Evolutionary conservation across 768 basidiomycete species (phyloP).

Genomic region (Grammothele lineata): DNA sequence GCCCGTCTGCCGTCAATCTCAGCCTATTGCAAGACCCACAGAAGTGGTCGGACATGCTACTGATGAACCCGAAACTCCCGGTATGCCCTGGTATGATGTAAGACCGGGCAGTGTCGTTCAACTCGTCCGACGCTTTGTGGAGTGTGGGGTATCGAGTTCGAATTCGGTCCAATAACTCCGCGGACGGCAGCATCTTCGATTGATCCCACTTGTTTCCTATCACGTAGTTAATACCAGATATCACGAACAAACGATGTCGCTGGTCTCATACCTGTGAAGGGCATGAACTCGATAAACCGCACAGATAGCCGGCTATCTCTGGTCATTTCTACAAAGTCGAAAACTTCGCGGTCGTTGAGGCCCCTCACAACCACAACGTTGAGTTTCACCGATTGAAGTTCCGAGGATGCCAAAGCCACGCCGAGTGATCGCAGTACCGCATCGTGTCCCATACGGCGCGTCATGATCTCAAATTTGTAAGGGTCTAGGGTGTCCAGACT

Average conservation of each 20-base stretch:
- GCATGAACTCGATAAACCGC: slow-evolving; percentile 94
- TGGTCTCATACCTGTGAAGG: slow-evolving; percentile 67
- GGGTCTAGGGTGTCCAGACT: slow-evolving; percentile 85
- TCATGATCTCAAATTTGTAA: slow-evolving; percentile 85
- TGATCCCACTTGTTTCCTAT: slow-evolving; percentile 85
- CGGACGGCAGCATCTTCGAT: slow-evolving; percentile 76
- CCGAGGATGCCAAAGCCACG: slow-evolving; percentile 49
- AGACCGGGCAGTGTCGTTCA: slow-evolving; percentile 78
- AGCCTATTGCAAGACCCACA: slow-evolving; percentile 82
- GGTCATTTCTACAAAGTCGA: slow-evolving; percentile 77
- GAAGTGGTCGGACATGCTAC: slow-evolving; percentile 92
- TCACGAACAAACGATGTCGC: slow-evolving; percentile 14
- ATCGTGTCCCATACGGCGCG: slow-evolving; percentile 71
- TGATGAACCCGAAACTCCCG: slow-evolving; percentile 84
- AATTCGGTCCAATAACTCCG: slow-evolving; percentile 54
- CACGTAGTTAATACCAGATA: slow-evolving; percentile 5
- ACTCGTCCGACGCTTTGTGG: slow-evolving; percentile 57
- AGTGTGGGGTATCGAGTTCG: slow-evolving; percentile 43
- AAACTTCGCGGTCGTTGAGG: slow-evolving; percentile 76
- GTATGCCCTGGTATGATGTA: slow-evolving; percentile 68
- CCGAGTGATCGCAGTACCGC: slow-evolving; percentile 68
- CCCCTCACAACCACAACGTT: slow-evolving; percentile 83
- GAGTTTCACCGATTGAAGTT: slow-evolving; percentile 64
- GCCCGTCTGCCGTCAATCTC: slow-evolving; percentile 84
- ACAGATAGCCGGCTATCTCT: slow-evolving; percentile 59